Conservation (phyloP, 495 filamentous ascomycete genomes). For the Aspergillus leporis region DNA sequence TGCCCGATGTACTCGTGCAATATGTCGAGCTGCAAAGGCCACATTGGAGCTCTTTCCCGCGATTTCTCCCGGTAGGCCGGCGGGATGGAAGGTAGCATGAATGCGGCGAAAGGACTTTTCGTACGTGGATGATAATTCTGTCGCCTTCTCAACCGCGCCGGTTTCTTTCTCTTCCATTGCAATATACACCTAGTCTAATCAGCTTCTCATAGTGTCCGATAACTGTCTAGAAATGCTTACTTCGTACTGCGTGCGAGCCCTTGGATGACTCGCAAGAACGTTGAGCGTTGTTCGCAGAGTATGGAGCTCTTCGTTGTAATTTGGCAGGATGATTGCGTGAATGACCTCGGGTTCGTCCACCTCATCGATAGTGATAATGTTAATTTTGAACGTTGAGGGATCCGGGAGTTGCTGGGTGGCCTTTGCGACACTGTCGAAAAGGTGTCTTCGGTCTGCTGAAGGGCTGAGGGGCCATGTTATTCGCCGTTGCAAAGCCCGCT, state of each 20-base stretch:
- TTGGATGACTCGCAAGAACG: constrained; percentile 63
- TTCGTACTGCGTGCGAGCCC: constrained; percentile 63
- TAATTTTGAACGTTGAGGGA: constrained; percentile 12
- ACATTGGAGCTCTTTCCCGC: constrained; percentile 70
- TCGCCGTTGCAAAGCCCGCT: constrained; percentile 27
- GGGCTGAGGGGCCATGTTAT: constrained; percentile 3
- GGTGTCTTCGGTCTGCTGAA: background rate
- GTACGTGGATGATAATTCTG: constrained; percentile 52
- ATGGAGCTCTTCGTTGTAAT: constrained; percentile 68
- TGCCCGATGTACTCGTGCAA: constrained; percentile 52
- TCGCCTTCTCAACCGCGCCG: constrained; percentile 54
- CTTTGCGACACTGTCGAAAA: background rate
- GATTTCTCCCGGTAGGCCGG: constrained; percentile 60
- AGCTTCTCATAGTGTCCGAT: background rate
- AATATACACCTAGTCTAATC: constrained; percentile 56
- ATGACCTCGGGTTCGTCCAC: constrained; percentile 39
- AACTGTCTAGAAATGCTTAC: constrained; percentile 39
- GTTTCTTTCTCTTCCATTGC: constrained; percentile 68
- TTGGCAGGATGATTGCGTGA: constrained; percentile 67
- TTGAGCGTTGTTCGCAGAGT: constrained; percentile 64
- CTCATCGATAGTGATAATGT: constrained; percentile 4
- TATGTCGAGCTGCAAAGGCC: constrained; percentile 62
- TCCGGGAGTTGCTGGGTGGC: constrained; percentile 3
- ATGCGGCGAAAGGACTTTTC: constrained; percentile 60
- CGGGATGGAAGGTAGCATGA: constrained; percentile 60